Evolutionary conservation across 352 stramenopile genomes (phyloP), one percentile per base, ranked within the genome.

Genomic region (Phytopythium boreale): DNA sequence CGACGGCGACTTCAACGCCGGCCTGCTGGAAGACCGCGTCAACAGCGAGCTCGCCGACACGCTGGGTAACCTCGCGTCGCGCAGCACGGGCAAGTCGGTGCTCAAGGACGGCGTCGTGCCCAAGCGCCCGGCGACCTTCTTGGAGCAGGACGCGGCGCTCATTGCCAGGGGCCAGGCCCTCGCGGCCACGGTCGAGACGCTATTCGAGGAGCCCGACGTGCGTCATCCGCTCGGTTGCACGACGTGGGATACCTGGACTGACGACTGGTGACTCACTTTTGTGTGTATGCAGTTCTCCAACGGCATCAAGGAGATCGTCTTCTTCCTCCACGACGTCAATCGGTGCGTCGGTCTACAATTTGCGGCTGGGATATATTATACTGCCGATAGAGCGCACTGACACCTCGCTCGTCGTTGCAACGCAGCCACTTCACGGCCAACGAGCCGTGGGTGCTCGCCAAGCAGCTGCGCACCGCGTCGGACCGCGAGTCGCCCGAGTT

Each of bases 1-100:
- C 62, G 98, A 99, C 67, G 82, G 98, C 15, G 86, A 97, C 63
- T 97, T 97, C 67, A 92, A 79, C 61, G 72, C 74, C 14, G 75
- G 74, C 24, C 85, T 87, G 50, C 85, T 99, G 20, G 86, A 97
- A 41, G 85, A 98, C 46, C 96, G 97, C 68, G 95, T 99, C 59
- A 99, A 99, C 84, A 93, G 89, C 43, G 97, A 99, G 68, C 77
- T 97, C 1, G 89, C 88, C 39, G 88, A 97, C 55, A 96, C 88
- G 20, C 77, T 97, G 15, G 92, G 92, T n/a, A 98, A 98, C 61
- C 74, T 98, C 17, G 80, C 91, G 36, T 89, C 84, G 5, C 80
- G 87, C 34, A 82, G 77, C 61, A 95, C 84, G 36, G 84, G 69
- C 44, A 88, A 89, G 26, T 75, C 84, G 27, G 86, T 95, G 24